Evolutionary conservation across 2,329 filamentous ascomycete species (phyloP), one percentile per base, ranked within the genome.

Genomic region (Orbilia quercus): DNA sequence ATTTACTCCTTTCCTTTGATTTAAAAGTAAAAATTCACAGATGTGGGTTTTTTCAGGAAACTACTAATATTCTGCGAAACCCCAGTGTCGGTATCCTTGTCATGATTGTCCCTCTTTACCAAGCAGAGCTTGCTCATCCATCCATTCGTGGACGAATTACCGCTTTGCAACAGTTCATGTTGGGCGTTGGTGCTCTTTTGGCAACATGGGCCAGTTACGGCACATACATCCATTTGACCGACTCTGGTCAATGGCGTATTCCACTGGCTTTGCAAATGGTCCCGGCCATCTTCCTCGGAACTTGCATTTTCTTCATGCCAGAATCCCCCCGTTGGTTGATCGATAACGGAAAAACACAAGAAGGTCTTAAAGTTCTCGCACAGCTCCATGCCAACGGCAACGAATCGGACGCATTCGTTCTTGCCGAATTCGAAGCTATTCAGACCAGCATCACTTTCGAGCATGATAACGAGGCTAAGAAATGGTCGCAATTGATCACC

Each of bases 161-260:
- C 0, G 86, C 87, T 28, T 82, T 94, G 2, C 91, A 93, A 79
- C 91, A 93, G 77, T 92, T 93, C 78, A 93, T 93, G 90, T 80
- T 94, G 57, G 91, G 90, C 0, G 85, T 94, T 25, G 91, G 91
- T 65, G 83, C 90, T 14, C 84, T 95, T 1, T 81, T 88, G 14
- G 91, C 91, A 0, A 84, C 87, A 0, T 92, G 90, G 90, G 87
- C 90, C 51, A 88, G 87, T 0, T 94, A 88, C 74, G 91, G 88
- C 47, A 72, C 65, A 25, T 86, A 86, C 75, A 82, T 87, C 70
- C 76, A 80, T 0, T 77, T 80, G 0, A 80, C 78, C 55, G 82
- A 84, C 76, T 79, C 81, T 76, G 82, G 82, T 9, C 86, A 88
- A 78, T 88, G 88, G 88, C 84, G 87, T 20, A 80, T 89, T 18